Conservation (phyloP, 768 basidiomycete species). For the Tricholomella constricta region DNA sequence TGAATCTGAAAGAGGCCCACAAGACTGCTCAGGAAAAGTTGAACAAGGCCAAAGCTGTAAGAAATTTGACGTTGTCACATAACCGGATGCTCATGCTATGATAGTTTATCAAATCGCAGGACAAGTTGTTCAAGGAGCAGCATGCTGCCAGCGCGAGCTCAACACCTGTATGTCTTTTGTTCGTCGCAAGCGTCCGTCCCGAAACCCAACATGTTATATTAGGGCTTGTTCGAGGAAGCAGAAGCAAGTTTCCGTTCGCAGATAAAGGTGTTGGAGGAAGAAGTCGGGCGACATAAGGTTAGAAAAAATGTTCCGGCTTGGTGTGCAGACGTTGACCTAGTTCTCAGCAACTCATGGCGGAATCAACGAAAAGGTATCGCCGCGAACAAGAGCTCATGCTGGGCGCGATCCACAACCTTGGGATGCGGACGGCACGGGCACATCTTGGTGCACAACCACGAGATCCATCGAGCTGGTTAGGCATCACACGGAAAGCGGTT, state of each 20-base stretch:
- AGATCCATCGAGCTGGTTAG: slow-evolving; percentile 70
- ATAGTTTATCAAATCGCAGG: slow-evolving; percentile 92
- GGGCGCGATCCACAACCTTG: slow-evolving; percentile 68
- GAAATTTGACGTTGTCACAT: slow-evolving; percentile 9
- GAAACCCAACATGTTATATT: neutral
- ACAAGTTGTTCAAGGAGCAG: slow-evolving; percentile 85
- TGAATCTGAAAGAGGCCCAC: slow-evolving; percentile 66
- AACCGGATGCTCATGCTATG: neutral
- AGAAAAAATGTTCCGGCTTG: neutral
- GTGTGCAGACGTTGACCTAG: neutral
- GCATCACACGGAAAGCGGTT: slow-evolving; percentile 60
- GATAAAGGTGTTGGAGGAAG: slow-evolving; percentile 66
- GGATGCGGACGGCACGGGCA: slow-evolving; percentile 62
- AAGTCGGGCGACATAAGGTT: slow-evolving; percentile 61
- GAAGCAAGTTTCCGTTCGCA: slow-evolving; percentile 66
- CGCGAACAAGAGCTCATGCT: slow-evolving; percentile 84
- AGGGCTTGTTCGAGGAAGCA: slow-evolving; percentile 71
- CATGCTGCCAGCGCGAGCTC: slow-evolving; percentile 57
- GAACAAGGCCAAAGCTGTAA: slow-evolving; percentile 73
- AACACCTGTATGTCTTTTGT: slow-evolving; percentile 41
- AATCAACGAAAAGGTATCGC: slow-evolving; percentile 62
- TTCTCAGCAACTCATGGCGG: slow-evolving; percentile 48
- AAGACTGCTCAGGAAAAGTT: slow-evolving; percentile 79
- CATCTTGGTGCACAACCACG: slow-evolving; percentile 55
- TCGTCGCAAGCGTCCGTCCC: neutral